Evolutionary conservation across 805 yeast species (phyloP), one percentile per base, ranked within the genome.

Genomic region (Hanseniaspora vineae): DNA sequence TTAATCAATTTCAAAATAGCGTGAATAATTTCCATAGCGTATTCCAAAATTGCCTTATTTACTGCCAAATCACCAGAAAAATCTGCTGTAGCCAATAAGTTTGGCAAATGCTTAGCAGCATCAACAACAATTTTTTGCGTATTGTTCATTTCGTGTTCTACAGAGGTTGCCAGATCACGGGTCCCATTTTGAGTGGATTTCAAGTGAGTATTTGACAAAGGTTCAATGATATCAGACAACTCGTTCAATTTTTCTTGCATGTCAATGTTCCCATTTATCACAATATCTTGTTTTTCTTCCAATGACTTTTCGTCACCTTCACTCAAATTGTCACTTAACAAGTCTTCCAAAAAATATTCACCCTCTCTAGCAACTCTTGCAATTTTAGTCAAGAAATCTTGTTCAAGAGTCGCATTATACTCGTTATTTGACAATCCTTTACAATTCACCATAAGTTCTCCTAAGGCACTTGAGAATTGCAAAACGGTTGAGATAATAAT

Each of bases 1-100:
- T 71, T 67, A 47, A 88, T 80, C 55, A 87, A 73, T 33, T 75
- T 68, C 6, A 82, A 78, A 46, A 87, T 81, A 1, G 95, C 86
- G 50, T 80, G 77, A 1, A 90, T 84, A 31, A 87, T 81, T 12
- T 87, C 84, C 49, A 81, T 75, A 0, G 95, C 92, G 18, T 90
- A 85, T 2, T 81, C 68, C 42, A 87, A 66, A 49, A 88, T 77
- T 0, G 90, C 83, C 56, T 80, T 85, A 60, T 84, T 85, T 42
- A 86, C 77, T 56, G 81, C 81, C 46, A 78, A 61, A 52, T 83
- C 81, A 39, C 74, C 73, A 14, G 77, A 71, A 8, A 77, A 69
- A 37, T 69, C 63, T 11, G 76, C 71, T 48, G 65, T 64, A n/a
- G 62, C 51, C 55, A 82, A 61, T 46, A 85, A 68, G 18, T 65